Evolutionary conservation across 805 yeast genomes (phyloP), one percentile per base, ranked within the genome.

Genomic region (Cyberlindnera maclurae): DNA sequence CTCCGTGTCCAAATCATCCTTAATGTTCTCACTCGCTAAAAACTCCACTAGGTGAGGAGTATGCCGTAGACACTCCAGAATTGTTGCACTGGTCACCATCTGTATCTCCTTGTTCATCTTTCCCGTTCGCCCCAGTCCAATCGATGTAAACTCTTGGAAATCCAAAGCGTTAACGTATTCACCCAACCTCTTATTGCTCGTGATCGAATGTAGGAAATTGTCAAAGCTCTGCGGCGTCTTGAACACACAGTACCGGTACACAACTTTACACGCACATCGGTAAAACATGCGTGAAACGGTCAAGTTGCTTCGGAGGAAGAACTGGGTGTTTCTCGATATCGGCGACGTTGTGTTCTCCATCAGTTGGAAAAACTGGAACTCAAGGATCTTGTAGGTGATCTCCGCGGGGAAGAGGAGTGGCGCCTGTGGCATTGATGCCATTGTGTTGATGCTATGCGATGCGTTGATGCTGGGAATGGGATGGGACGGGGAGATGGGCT

Each of bases 21-120:
- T 93, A 42, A 88, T 82, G 49, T 83, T 82, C 56, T 88, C 97
- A 46, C 83, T 75, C 2, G 87, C 93, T 40, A 87, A 64, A 57
- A 89, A 86, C 57, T 88, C 96, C 10, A 74, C 62, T 36, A 89
- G 61, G 46, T 82, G 79, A 0, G 86, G 82, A 1, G 84, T 79
- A 41, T 75, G 58, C 36, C 60, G 54, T 22, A 88, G 65, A 41
- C 86, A 84, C 16, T 74, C 66, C 33, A 73, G 59, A 17, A 88
- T 77, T 3, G 96, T 88, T 20, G 65, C 63, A 30, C 80, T 68
- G 0, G 96, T 88, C 30, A 88, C 86, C 84, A 85, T 84, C 60
- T 88, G 94, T 50, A 88, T 88, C 60, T 84, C 94, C 59, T 76
- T 80, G 62, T 84, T 89, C 95, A 88, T 88, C 49, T 81, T 73